Percentiles rank a stretch among this genome's conserved stretches.
phyloP scores from a whole-genome alignment of 148 eudicot genomes.

The Bassia scoparia region DNA sequence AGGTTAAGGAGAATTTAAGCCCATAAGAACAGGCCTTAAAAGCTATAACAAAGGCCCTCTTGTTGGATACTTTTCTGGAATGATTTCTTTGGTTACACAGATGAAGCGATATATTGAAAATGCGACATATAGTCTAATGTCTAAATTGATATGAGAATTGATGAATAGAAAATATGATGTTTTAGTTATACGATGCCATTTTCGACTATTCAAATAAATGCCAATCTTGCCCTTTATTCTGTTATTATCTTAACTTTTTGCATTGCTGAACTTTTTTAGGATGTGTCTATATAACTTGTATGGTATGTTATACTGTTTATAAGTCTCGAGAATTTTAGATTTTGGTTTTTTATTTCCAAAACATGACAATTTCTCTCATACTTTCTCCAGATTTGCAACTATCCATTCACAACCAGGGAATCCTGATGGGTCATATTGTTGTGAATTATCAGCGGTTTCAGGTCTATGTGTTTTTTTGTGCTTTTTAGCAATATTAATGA shows the following conservation, averaged over 20 bases:
- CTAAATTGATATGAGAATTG: too few species aligned
- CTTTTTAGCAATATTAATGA: not conserved
- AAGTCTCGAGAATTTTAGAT: not conserved
- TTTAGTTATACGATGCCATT: too few species aligned
- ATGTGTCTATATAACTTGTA: not conserved
- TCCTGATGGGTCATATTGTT: constrained; percentile 90
- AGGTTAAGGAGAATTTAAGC: too few species aligned
- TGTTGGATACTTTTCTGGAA: too few species aligned
- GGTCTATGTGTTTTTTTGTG: constrained; percentile 38
- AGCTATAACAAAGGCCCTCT: too few species aligned
- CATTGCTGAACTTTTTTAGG: not conserved
- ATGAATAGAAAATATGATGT: too few species aligned
- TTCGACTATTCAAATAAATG: not conserved
- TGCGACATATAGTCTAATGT: too few species aligned
- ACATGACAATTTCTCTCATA: not conserved
- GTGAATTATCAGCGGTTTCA: constrained; percentile 81
- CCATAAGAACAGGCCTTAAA: too few species aligned
- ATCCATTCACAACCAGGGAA: constrained; percentile 94
- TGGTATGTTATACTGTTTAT: constrained; percentile 4
- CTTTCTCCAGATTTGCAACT: constrained; percentile 73
- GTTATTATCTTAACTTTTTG: not conserved
- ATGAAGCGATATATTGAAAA: too few species aligned
- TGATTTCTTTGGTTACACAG: too few species aligned
- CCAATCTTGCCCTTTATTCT: not conserved
- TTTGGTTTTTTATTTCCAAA: not conserved